Evolutionary conservation across 176 grass and related monocot genomes (phyloP), one percentile per base, ranked within the genome.

Genomic region (Juncus effusus): DNA sequence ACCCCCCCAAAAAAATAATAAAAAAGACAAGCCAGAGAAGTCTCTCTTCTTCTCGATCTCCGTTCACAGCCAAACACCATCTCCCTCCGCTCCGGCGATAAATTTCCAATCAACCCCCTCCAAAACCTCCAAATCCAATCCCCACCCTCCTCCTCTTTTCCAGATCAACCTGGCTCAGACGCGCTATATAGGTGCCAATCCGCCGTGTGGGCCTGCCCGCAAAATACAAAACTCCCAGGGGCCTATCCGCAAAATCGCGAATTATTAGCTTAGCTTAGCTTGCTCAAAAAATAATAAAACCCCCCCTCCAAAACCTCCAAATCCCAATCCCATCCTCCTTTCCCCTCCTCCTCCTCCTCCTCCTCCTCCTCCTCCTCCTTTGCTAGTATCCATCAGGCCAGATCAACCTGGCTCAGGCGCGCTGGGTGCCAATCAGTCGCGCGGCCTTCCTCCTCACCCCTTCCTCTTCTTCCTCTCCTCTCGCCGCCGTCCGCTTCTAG

Each of bases 391-490:
- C 19, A 28, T 28, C 19, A 63, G 75, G 16, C 16, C 87, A 76
- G 85, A 99, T 93, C 44, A 64, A 75, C 41, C 16, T 84, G 77
- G 85, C 91, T 93, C 85, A 75, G 85, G 28, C 82, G 88, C 88
- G 65, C 88, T 99, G 94, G 88, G 94, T 83, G 85, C 94, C 85
- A 99, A 78, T 93, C 94, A 90, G 73, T 99, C 94, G 61, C 94
- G 94, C 70, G 84, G 85, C 76, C 73, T 63, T 13, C 69, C 55
- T 54, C 38, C 80, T 54, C 39, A 58, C 76, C 51, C 64, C 15
- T 51, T 55, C 51, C 52, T 82, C 68, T 65, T 74, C 60, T 82
- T 81, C 82, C 16, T 71, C 63, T 80, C 56, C 54, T 82, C 79
- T 86, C 85, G 78, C 67, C 93, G 88, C 72, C 77, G 77, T 42